These are phyloP conservation scores for Microthyrium microscopicum DNA, from an alignment of 2,329 filamentous ascomycete genomes.

Conservation along the genomic window DNA sequence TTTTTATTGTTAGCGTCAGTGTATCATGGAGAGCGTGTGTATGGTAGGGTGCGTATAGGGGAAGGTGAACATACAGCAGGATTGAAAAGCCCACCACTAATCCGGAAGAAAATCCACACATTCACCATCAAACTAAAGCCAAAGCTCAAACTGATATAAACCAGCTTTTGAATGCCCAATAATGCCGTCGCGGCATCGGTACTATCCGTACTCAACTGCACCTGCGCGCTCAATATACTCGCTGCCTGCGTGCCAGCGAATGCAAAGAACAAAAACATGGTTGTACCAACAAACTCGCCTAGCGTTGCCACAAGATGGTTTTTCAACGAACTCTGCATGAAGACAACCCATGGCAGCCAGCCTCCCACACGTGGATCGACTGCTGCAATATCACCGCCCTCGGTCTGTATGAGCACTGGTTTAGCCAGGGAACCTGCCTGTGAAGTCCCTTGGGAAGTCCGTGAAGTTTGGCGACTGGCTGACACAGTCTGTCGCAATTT, in stretches of 20 bases:
- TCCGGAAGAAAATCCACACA: constrained; percentile 24
- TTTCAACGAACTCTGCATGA: constrained; percentile 5
- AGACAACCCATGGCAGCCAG: constrained; percentile 5
- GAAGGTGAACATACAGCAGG: constrained; percentile 13
- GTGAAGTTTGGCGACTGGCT: neutral
- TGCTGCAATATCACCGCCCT: neutral
- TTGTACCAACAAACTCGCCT: constrained; percentile 22
- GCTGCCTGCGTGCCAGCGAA: constrained; percentile 22
- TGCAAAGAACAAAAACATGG: constrained; percentile 23
- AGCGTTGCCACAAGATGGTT: constrained; percentile 20
- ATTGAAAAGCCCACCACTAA: constrained; percentile 23
- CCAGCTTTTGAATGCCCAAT: constrained; percentile 14
- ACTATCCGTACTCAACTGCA: constrained; percentile 8
- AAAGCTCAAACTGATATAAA: constrained; percentile 22
- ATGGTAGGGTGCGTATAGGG: neutral
- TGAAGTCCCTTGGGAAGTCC: neutral
- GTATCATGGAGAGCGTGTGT: no score
- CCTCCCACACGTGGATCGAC: no score
- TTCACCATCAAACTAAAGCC: constrained; percentile 23
- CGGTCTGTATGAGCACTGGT: neutral
- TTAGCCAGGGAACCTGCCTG: no score
- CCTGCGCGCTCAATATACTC: constrained; percentile 10
- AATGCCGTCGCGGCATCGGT: constrained; percentile 12
- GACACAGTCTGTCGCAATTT: neutral
- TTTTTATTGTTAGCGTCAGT: neutral